Evolutionary conservation across 2,329 filamentous ascomycete species (phyloP).

Genomic region (Botrytis medusae): DNA sequence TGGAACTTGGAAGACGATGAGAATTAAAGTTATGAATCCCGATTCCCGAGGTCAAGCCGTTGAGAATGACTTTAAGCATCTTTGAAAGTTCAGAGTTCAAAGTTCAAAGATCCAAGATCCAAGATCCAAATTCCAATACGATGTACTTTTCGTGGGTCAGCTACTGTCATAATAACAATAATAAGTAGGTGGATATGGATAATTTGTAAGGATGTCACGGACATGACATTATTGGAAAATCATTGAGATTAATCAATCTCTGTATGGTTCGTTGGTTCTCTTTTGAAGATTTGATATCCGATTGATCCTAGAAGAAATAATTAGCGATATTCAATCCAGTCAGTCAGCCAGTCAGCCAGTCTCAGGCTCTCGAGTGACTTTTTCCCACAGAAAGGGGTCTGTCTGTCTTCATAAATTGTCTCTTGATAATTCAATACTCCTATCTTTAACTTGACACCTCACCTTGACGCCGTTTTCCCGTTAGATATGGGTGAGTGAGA

Average conservation of each 20-base stretch:
- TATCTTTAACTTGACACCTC: not conserved
- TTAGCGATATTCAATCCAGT: not conserved
- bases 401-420: not conserved
- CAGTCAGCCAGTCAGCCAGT: no score
- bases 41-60: not conserved
- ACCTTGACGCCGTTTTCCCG: not conserved
- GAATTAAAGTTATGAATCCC: not conserved
- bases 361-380: not conserved
- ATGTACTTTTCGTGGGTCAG: conserved; percentile 4
- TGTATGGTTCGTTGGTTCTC: not conserved
- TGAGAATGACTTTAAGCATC: not conserved
- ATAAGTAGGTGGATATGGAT: not conserved
- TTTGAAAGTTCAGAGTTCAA: not conserved
- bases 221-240: conserved; percentile 3
- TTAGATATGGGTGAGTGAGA: not conserved
- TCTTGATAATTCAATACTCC: not conserved
- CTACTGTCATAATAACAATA: not conserved
- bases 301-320: not conserved
- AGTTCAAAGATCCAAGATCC: not conserved
- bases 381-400: not conserved
- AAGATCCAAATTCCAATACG: not conserved
- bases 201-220: conserved; percentile 10
- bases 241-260: not conserved
- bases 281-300: not conserved
- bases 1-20: not conserved